Conservation (phyloP, 768 basidiomycete species). For the Suillus fuscotomentosus region DNA sequence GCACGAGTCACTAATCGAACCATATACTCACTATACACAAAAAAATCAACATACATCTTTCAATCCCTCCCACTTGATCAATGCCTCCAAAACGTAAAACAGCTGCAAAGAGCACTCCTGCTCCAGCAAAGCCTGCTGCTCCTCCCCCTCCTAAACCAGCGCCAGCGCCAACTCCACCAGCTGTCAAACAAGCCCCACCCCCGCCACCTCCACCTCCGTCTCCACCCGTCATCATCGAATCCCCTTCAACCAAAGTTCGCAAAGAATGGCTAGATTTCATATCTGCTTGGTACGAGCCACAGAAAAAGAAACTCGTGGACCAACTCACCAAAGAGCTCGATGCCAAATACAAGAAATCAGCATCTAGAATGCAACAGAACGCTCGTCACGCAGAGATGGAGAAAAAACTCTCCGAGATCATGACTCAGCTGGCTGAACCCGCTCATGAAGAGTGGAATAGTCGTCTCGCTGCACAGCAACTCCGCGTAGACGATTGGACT, state of each 20-base stretch:
- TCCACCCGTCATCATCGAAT: constrained; percentile 15
- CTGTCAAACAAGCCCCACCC: constrained; percentile 12
- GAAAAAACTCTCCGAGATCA: constrained; percentile 21
- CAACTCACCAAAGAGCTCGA: constrained; percentile 30
- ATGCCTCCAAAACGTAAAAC: constrained; percentile 33
- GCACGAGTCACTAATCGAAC: constrained; percentile 25
- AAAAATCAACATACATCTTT: background rate
- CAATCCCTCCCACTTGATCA: background rate
- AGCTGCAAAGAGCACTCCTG: constrained; percentile 15
- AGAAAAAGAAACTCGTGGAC: constrained; percentile 26
- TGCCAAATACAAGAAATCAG: constrained; percentile 28
- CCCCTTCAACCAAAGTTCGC: constrained; percentile 23
- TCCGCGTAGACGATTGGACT: constrained; percentile 29
- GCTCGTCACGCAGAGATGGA: constrained; percentile 29
- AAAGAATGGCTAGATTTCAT: constrained; percentile 30
- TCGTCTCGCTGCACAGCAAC: constrained; percentile 27
- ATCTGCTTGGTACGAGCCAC: constrained; percentile 29
- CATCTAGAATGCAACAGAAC: constrained; percentile 25
- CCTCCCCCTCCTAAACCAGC: constrained; percentile 15
- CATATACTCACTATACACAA: constrained; percentile 13
- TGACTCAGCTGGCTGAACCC: constrained; percentile 24
- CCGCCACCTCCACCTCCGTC: constrained; percentile 16
- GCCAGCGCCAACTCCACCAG: background rate
- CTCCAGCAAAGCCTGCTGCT: constrained; percentile 10
- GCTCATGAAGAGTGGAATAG: constrained; percentile 34